Conservation (phyloP, 2,329 filamentous ascomycete species). For the Endoconidiophora polonica region DNA sequence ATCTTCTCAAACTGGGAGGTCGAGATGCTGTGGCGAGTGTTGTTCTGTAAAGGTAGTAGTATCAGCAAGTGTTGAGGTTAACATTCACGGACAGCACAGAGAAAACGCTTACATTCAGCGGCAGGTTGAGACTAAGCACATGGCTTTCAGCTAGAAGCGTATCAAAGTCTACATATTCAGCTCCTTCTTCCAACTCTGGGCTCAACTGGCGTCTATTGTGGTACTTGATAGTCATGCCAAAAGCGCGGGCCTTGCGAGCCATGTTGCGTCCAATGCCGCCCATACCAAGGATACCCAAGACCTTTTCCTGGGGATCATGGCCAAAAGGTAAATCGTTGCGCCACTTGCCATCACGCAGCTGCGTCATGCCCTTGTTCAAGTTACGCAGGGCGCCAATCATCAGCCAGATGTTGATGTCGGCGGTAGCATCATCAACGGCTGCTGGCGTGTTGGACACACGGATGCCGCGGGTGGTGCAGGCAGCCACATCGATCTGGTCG, state of each 20-base stretch:
- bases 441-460: constrained; percentile 68
- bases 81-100: background rate
- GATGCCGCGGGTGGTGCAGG: constrained; percentile 50
- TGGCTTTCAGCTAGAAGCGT: constrained; percentile 53
- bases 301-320: constrained; percentile 63
- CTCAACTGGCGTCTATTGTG: constrained; percentile 50
- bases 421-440: constrained; percentile 67
- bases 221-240: constrained; percentile 62
- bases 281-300: constrained; percentile 70
- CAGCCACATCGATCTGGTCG: constrained; percentile 60
- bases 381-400: constrained; percentile 65
- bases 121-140: constrained; percentile 65
- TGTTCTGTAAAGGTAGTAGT: constrained; percentile 20
- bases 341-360: constrained; percentile 52
- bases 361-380: constrained; percentile 48
- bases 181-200: constrained; percentile 38
- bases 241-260: constrained; percentile 54
- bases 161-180: constrained; percentile 57
- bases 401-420: constrained; percentile 65
- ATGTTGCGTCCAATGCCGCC: constrained; percentile 69
- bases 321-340: constrained; percentile 45
- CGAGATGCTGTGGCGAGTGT: constrained; percentile 63
- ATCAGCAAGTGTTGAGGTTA: background rate
- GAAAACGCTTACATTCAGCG: constrained; percentile 50
- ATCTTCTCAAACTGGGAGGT: constrained; percentile 54